phyloP scores from a whole-genome alignment of 768 basidiomycete genomes.

The Hebeloma cylindrosporum region DNA sequence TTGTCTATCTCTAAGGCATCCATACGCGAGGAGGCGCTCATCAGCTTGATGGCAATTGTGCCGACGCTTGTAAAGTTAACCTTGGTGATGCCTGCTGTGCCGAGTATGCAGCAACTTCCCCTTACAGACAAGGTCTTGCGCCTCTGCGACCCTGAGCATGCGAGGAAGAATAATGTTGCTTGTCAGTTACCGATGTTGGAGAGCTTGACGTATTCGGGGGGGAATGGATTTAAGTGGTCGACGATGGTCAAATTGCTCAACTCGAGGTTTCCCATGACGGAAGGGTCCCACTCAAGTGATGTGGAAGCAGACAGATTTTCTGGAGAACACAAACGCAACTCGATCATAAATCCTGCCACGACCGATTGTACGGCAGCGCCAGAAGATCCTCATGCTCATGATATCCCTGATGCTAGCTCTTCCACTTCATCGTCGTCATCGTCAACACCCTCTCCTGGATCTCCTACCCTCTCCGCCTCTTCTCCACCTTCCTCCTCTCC shows the following conservation, averaged over 20 bases:
- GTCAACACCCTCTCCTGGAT: too few species aligned
- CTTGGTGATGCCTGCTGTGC: neutral
- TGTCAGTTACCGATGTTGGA: conserved; percentile 6
- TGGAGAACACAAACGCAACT: too few species aligned
- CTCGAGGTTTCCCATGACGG: too few species aligned
- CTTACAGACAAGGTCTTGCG: conserved; percentile 5
- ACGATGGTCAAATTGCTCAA: conserved; percentile 4
- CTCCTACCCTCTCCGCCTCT: too few species aligned
- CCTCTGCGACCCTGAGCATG: conserved; percentile 1
- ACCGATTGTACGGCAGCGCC: too few species aligned
- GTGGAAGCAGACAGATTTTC: too few species aligned
- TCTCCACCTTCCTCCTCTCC: too few species aligned
- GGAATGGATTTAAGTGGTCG: conserved; percentile 1
- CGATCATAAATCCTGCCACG: too few species aligned
- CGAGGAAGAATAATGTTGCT: neutral
- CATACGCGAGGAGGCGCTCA: conserved; percentile 12
- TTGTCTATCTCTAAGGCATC: conserved; percentile 12
- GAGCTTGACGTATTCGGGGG: conserved; percentile 1
- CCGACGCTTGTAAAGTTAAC: conserved; percentile 4
- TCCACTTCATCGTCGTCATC: too few species aligned
- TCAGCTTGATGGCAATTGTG: conserved; percentile 2
- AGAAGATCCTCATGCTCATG: too few species aligned
- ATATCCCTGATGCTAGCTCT: too few species aligned
- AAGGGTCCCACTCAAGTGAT: too few species aligned
- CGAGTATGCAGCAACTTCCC: neutral